Evolutionary conservation across 305 asterid species (phyloP).

Genomic region (Rubia tinctorum): DNA sequence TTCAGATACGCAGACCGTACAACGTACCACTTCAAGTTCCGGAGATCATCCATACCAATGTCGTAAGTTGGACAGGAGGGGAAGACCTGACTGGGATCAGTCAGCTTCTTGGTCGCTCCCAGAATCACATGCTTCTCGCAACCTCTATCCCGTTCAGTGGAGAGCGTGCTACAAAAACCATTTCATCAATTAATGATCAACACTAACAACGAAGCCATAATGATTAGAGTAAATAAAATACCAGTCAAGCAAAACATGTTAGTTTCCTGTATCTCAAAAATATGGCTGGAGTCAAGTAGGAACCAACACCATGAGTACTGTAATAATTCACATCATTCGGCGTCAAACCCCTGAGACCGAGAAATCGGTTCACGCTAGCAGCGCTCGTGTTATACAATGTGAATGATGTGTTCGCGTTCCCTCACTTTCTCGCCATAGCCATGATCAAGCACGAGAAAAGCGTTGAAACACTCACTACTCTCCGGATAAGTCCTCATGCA

Average conservation of each 20-base stretch:
- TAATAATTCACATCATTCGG: neutral
- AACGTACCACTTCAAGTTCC: conserved; percentile 51
- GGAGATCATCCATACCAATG: conserved; percentile 63
- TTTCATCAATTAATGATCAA: too few species aligned
- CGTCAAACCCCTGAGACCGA: neutral
- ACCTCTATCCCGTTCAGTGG: conserved; percentile 45
- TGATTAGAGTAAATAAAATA: too few species aligned
- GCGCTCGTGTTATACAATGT: neutral
- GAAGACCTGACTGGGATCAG: conserved; percentile 39
- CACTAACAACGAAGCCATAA: too few species aligned
- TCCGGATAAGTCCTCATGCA: neutral
- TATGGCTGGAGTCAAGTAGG: neutral
- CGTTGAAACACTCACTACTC: neutral
- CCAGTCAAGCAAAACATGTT: neutral
- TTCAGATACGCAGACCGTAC: conserved; percentile 36
- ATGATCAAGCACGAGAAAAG: neutral
- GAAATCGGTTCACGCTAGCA: neutral
- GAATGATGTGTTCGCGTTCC: neutral
- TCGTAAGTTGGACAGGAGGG: conserved; percentile 65
- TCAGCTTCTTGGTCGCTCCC: conserved; percentile 56
- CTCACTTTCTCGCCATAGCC: neutral
- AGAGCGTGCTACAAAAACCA: conserved; percentile 63
- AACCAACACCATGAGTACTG: neutral
- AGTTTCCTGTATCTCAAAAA: neutral
- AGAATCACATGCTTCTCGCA: conserved; percentile 69